Percentiles rank a stretch among this genome's conserved stretches.
Evolutionary conservation across 495 filamentous ascomycete species (phyloP).

Genomic region (Xylaria sp.): DNA sequence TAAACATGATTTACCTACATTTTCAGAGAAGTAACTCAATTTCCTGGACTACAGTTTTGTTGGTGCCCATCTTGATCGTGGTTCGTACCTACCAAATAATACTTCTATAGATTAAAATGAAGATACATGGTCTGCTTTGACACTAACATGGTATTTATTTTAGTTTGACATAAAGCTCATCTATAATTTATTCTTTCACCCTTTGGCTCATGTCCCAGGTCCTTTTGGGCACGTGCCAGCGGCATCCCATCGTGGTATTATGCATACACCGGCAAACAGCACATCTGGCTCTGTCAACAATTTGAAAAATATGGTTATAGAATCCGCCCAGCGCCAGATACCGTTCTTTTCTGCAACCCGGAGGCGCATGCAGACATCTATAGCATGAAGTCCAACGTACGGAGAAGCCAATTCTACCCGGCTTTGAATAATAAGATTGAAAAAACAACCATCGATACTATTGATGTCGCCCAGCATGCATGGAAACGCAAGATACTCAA

Average conservation of each 20-base stretch:
- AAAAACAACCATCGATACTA: conserved; percentile 30
- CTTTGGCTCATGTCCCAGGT: conserved; percentile 33
- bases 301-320: conserved; percentile 40
- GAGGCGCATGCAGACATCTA: conserved; percentile 41
- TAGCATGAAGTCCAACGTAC: conserved; percentile 39
- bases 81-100: too few relatives aligned
- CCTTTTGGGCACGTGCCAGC: conserved; percentile 29
- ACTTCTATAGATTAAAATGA: too few relatives aligned
- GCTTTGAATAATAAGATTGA: conserved; percentile 29
- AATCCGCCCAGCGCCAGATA: conserved; percentile 40
- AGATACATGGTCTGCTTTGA: too few relatives aligned
- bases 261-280: conserved; percentile 31
- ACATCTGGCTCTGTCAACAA: conserved; percentile 35
- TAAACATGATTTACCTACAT: too few relatives aligned
- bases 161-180: neutral
- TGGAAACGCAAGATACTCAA: conserved; percentile 39
- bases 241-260: conserved; percentile 35
- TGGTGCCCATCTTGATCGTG: too few relatives aligned
- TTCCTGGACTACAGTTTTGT: too few relatives aligned
- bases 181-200: conserved; percentile 39
- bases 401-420: conserved; percentile 36
- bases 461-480: conserved; percentile 38
- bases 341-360: conserved; percentile 38
- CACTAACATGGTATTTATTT: neutral
- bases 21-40: too few relatives aligned